These are phyloP conservation scores for Bryoglossum gracile DNA, from an alignment of 495 filamentous ascomycete species.

Conservation along the genomic window DNA sequence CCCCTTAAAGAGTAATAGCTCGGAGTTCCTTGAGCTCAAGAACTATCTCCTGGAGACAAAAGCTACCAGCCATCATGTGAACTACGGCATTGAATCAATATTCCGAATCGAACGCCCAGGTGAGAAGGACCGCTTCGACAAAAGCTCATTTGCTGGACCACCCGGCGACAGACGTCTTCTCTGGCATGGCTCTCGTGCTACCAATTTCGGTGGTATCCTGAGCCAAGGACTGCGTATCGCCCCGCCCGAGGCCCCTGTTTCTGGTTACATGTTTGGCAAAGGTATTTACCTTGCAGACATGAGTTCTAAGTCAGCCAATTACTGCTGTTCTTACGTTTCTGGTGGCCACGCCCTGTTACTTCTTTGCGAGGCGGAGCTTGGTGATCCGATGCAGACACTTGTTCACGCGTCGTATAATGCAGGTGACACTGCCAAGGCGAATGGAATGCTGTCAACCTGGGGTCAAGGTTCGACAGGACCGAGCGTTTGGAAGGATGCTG, in stretches of 20 bases:
- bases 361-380: slow-evolving; percentile 75
- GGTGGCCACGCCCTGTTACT: slow-evolving; percentile 50
- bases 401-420: slow-evolving; percentile 48
- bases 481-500: slow-evolving; percentile 67
- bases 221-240: slow-evolving; percentile 81
- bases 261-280: slow-evolving; percentile 76
- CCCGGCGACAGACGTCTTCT: slow-evolving; percentile 57
- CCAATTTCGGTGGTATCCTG: slow-evolving; percentile 78
- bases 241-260: slow-evolving; percentile 71
- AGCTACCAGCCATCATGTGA: slow-evolving; percentile 50
- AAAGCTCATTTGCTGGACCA: slow-evolving; percentile 25
- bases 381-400: slow-evolving; percentile 59
- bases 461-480: slow-evolving; percentile 58
- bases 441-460: slow-evolving; percentile 55
- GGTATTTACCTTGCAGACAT: slow-evolving; percentile 89
- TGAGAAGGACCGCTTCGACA: slow-evolving; percentile 60
- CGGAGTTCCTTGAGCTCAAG: slow-evolving; percentile 57
- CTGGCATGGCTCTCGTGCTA: slow-evolving; percentile 76
- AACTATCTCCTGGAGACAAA: slow-evolving; percentile 59
- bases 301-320: slow-evolving; percentile 66
- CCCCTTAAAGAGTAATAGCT: slow-evolving; percentile 46
- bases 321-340: slow-evolving; percentile 49
- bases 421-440: slow-evolving; percentile 49
- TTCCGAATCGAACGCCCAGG: slow-evolving; percentile 77
- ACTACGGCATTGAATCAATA: slow-evolving; percentile 61